Evolutionary conservation across 192 early-diverging fungal genomes (phyloP), one percentile per base, ranked within the genome.

Genomic region (Ramicandelaber brevisporus): DNA sequence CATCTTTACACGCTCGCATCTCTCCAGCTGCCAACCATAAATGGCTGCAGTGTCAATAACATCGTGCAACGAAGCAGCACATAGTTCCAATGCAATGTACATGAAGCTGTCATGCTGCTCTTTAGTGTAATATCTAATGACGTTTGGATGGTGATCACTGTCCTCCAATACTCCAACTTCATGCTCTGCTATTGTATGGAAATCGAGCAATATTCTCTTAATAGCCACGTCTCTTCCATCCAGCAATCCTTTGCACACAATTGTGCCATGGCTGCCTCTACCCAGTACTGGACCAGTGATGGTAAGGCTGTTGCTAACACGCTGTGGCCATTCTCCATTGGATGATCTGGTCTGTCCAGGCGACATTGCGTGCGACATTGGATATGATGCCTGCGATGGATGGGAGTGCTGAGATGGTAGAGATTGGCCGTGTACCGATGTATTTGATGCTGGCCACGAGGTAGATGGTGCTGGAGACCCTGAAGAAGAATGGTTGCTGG

Each of bases 21-120:
- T 90, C 57, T n/a, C n/a, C n/a, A n/a, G n/a, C n/a, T n/a, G n/a
- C n/a, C n/a, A n/a, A n/a, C n/a, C n/a, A n/a, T n/a, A n/a, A n/a
- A n/a, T n/a, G n/a, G n/a, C n/a, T n/a, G n/a, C n/a, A n/a, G n/a
- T n/a, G n/a, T n/a, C n/a, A n/a, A n/a, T n/a, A 8, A 83, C 62
- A 34, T 95, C 92, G n/a, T 68, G 59, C 29, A 98, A 46, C 8
- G 83, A 83, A 0, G 73, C 86, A 2, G 70, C 70, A 39, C 87
- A 95, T 1, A 89, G 62, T 44, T 98, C 92, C 14, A 98, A 58
- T 10, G 92, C 92, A 53, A 98, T 95, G 38, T 88, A 95, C 59
- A 90, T 68, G 50, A 98, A 98, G 16, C 75, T 61, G 37, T 79
- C 74, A 16, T 70, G 59, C 38, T 71, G 59, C 53, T 95, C 86